phyloP scores from a whole-genome alignment of 371 early-diverging fungal species.

The Syncephalastrum monosporum region DNA sequence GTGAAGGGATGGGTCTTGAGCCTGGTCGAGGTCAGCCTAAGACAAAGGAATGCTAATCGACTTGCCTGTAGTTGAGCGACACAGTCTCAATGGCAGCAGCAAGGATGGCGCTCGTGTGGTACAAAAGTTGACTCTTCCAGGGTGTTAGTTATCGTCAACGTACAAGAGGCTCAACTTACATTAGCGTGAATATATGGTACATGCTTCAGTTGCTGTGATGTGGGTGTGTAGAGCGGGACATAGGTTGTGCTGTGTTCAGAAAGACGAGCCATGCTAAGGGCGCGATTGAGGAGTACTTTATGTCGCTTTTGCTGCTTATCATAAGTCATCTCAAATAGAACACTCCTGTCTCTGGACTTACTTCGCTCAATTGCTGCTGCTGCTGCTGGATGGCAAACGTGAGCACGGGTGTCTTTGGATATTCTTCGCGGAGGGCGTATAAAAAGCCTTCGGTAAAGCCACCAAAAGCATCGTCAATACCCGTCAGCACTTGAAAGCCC shows the following conservation, averaged over 20 bases:
- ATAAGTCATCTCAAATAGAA: no score
- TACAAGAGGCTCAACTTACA: slow-evolving; percentile 4
- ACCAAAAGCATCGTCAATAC: slow-evolving; percentile 75
- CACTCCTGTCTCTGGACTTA: no score
- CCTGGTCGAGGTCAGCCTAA: slow-evolving; percentile 17
- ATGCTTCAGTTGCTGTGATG: slow-evolving; percentile 19
- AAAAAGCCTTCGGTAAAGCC: slow-evolving; percentile 70
- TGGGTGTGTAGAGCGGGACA: slow-evolving; percentile 54
- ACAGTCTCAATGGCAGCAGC: slow-evolving; percentile 68
- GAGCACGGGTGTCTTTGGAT: slow-evolving; percentile 68
- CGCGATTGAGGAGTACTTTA: slow-evolving; percentile 45
- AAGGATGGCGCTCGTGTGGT: slow-evolving; percentile 68
- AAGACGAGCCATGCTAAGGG: slow-evolving; percentile 47
- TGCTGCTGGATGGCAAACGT: slow-evolving; percentile 56
- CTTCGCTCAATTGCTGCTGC: slow-evolving; percentile 31
- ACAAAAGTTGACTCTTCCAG: slow-evolving; percentile 43
- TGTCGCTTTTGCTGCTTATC: slow-evolving; percentile 12
- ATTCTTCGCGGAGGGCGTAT: slow-evolving; percentile 74
- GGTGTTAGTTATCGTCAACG: neutral
- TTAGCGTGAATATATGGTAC: slow-evolving; percentile 26
- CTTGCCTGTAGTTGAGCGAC: slow-evolving; percentile 53
- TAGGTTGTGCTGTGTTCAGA: slow-evolving; percentile 53
- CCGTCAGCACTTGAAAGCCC: slow-evolving; percentile 80
- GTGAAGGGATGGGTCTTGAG: slow-evolving; percentile 35
- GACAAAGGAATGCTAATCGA: neutral